Percentiles rank a stretch among this genome's conserved stretches.
Conservation (phyloP, 2,329 filamentous ascomycete genomes). For the Fusarium verrucosum region DNA sequence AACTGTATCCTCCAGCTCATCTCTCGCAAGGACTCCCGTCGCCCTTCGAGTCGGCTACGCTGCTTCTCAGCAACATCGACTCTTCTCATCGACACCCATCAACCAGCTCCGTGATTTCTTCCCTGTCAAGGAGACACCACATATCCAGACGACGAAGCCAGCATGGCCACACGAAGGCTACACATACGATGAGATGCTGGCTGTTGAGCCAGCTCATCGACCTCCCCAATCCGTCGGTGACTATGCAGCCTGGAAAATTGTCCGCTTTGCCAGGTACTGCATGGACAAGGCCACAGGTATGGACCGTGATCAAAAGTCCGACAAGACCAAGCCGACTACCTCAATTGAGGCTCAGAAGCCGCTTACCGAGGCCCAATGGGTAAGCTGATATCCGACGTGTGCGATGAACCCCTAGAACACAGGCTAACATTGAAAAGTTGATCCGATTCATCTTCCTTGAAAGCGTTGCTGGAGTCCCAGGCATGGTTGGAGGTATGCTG, state of each 20-base stretch:
- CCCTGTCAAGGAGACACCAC: slow-evolving; percentile 66
- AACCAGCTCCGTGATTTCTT: slow-evolving; percentile 67
- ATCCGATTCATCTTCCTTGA: slow-evolving; percentile 93
- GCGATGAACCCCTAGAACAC: not conserved
- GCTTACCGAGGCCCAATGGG: slow-evolving; percentile 87
- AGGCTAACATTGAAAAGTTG: slow-evolving; percentile 56
- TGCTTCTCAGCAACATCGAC: slow-evolving; percentile 29
- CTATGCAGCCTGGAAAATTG: slow-evolving; percentile 78
- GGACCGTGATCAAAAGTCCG: slow-evolving; percentile 74
- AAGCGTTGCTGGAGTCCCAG: slow-evolving; percentile 91
- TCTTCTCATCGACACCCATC: slow-evolving; percentile 61
- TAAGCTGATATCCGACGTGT: slow-evolving; percentile 41
- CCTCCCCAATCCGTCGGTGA: slow-evolving; percentile 78
- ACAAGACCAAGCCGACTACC: slow-evolving; percentile 66
- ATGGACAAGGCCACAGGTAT: slow-evolving; percentile 84
- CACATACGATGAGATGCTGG: slow-evolving; percentile 80
- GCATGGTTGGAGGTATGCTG: slow-evolving; percentile 96
- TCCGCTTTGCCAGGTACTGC: slow-evolving; percentile 78
- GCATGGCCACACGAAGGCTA: slow-evolving; percentile 79
- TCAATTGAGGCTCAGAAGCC: slow-evolving; percentile 63
- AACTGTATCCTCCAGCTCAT: slow-evolving; percentile 25
- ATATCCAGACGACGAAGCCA: slow-evolving; percentile 69
- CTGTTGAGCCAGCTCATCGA: slow-evolving; percentile 79
- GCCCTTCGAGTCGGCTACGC: slow-evolving; percentile 26
- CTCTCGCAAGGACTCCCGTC: slow-evolving; percentile 15